Evolutionary conservation across 2,329 filamentous ascomycete genomes (phyloP), one percentile per base, ranked within the genome.

Genomic region (Myriangium duriaei): DNA sequence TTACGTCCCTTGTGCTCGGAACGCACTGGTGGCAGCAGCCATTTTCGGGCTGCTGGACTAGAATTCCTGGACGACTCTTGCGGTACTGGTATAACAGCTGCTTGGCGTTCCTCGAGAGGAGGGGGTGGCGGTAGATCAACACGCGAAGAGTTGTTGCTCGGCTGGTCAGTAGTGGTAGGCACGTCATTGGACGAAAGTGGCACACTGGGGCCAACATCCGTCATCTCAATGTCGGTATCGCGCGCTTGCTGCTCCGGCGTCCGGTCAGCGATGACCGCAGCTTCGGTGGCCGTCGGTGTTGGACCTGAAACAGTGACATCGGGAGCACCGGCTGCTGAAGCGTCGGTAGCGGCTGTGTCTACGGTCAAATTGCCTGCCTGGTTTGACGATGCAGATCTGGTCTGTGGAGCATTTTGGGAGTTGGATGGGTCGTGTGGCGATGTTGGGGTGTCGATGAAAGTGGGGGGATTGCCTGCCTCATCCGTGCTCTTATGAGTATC

Each of bases 1-100:
- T 98, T 98, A 55, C 83, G 79, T 17, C 86, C 85, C 59, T 81
- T 77, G 51, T 91, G 76, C 49, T 83, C 79, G 16, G 84, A 79
- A 29, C 77, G 69, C 47, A 88, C 73, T 1, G 87, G 79, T n/a
- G 86, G 86, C 39, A 98, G 65, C 24, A 98, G 68, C 62, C 73
- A 84, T 51, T 79, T 77, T 34, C 68, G 62, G 51, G 71, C 58
- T 32, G 63, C 59, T 11, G 63, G 59, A 7, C 58, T 54, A 31
- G 62, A 55, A 46, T 60, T 48, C 33, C 47, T 51, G 15, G 34
- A 14, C 10, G 40, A 35, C 17, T 41, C 29, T 3, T 34, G 19
- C 3, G 35, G 31, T n/a, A 36, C 37, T 17, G 44, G 39, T 3
- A 39, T 33, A 37, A 39, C 42, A 35, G 34, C 43, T 15, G 58